phyloP scores from a whole-genome alignment of 2,329 filamentous ascomycete species.

The Hirsutella rhossiliensis region DNA sequence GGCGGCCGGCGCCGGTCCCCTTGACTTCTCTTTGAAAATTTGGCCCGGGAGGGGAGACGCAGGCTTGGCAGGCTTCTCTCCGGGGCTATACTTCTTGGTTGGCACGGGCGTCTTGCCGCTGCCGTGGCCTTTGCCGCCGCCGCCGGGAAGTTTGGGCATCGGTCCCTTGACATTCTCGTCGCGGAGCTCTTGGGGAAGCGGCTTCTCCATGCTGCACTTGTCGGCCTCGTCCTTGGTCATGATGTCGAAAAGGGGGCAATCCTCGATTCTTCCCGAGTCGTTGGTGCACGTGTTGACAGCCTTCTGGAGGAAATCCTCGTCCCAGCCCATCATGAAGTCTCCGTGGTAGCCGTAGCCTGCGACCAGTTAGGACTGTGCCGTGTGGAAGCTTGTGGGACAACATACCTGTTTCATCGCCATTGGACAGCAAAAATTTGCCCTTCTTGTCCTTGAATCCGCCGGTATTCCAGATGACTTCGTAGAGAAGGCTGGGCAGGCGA shows the following conservation, averaged over 20 bases:
- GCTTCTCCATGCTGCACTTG: constrained; percentile 46
- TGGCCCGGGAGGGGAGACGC: constrained; percentile 27
- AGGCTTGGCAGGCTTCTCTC: constrained; percentile 17
- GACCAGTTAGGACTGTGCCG: neutral
- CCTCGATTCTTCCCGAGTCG: constrained; percentile 51
- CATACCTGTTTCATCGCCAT: constrained; percentile 64
- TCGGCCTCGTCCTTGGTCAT: constrained; percentile 45
- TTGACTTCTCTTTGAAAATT: constrained; percentile 25
- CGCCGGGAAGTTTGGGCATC: constrained; percentile 51
- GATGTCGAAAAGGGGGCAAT: constrained; percentile 66
- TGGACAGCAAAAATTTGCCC: constrained; percentile 64
- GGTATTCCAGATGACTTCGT: constrained; percentile 76
- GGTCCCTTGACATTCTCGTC: constrained; percentile 48
- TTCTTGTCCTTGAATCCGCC: constrained; percentile 45
- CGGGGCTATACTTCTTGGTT: constrained; percentile 21
- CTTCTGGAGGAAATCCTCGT: constrained; percentile 51
- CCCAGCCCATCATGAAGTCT: constrained; percentile 75
- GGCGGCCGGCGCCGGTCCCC: constrained; percentile 3
- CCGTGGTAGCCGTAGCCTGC: constrained; percentile 64
- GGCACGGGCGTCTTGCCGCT: constrained; percentile 3
- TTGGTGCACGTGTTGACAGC: constrained; percentile 70
- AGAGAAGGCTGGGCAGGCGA: constrained; percentile 66
- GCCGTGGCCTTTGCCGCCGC: constrained; percentile 8
- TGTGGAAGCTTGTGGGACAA: neutral
- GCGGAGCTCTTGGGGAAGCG: constrained; percentile 39